Evolutionary conservation across 495 filamentous ascomycete genomes (phyloP).

Genomic region (Clavariopsis aquatica): DNA sequence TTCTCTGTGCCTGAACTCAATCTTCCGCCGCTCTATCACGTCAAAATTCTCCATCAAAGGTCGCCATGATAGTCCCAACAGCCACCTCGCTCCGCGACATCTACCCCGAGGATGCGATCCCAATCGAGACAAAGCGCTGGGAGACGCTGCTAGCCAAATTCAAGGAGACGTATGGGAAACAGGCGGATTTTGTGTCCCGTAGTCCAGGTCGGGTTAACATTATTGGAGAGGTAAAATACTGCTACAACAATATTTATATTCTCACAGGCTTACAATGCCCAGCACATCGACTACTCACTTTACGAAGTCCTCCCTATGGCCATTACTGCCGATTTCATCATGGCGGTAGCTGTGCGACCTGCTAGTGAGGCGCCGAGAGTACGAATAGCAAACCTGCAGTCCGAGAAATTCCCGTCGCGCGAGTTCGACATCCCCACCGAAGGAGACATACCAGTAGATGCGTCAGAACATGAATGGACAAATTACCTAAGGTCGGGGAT

Average conservation of each 20-base stretch:
- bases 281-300: conserved; percentile 96
- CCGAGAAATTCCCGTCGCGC: conserved; percentile 70
- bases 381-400: conserved; percentile 75
- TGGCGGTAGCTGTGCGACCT: conserved; percentile 72
- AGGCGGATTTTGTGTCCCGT: conserved; percentile 79
- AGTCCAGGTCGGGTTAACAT: conserved; percentile 96
- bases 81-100: conserved; percentile 63
- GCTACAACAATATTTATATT: not conserved
- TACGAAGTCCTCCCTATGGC: conserved; percentile 97
- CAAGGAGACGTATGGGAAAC: conserved; percentile 65
- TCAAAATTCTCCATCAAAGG: not conserved
- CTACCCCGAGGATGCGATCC: conserved; percentile 64
- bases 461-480: conserved; percentile 73
- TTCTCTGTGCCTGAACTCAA: not conserved
- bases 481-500: conserved; percentile 98
- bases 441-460: conserved; percentile 47
- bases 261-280: conserved; percentile 15
- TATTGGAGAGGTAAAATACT: conserved; percentile 69
- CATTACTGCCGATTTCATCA: conserved; percentile 82
- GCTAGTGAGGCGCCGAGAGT: conserved; percentile 52
- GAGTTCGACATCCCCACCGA: conserved; percentile 69
- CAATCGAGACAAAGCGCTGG: conserved; percentile 66
- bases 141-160: conserved; percentile 70
- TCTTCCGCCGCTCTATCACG: not conserved
- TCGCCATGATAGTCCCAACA: conserved; percentile 44